Evolutionary conservation across 163 green algal species (phyloP), one percentile per base, ranked within the genome.

Genomic region (Scenedesmus sp.): DNA sequence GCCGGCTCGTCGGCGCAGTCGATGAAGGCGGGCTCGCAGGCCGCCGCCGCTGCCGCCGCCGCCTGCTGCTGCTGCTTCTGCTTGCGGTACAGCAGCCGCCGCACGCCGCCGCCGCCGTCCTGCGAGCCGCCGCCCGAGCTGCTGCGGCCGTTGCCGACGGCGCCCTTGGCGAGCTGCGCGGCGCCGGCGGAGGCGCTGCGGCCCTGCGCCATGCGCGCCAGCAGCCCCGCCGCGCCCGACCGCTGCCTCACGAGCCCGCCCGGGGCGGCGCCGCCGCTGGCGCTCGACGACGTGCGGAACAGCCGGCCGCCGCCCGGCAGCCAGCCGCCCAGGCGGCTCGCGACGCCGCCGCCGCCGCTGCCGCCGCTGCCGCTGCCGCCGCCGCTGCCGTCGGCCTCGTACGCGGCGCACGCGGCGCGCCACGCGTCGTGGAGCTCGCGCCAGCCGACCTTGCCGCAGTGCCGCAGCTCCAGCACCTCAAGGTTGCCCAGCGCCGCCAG

Each of bases 371-470:
- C 14, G 36, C 20, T 45, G 51, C 34, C 39, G 57, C 29, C 29
- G 28, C 70, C 29, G 57, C 39, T 29, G 70, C 26, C 44, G 42
- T 22, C 22, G 42, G 50, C 63, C 39, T 56, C 63, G 36, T 73
- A 66, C 20, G 53, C 36, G 4, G 39, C 6, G 53, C 74, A 81
- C 11, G 63, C 62, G 7, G 42, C 34, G 29, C 26, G 44, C 74
- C 74, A 81, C 1, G 74, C 74, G 2, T 81, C 24, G 33, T 74
- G 63, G 39, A 81, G 74, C 63, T 81, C 74, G 5, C 15, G 44
- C 62, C 62, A 81, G 26, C 60, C 67, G 62, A 81, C 33, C 42
- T 75, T 74, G 26, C 62, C 62, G 36, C 74, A 81, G 74, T 74
- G 31, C 47, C 57, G 64, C 39, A 81, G 74, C 48, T 81, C 74